Base-by-base conservation (phyloP, 306 rosid genomes). In the Quillaja saponaria region DNA sequence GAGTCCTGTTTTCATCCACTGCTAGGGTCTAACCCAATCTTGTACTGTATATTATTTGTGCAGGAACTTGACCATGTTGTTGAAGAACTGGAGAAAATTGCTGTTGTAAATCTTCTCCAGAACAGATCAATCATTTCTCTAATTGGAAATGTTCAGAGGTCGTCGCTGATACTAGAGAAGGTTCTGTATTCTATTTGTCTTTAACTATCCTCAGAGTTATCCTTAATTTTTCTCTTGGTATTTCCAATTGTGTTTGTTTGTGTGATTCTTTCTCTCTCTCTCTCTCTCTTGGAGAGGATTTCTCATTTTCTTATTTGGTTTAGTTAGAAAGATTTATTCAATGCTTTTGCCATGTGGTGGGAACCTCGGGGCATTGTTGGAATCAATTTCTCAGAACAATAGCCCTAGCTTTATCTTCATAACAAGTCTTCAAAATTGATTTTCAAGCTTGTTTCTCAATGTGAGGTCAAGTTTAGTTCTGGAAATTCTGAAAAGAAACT, bases 31-130 rank as follows among this genome's bases (percentile, higher is more conserved):
- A 34, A 47, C 63, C 17, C 73, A 37, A 38, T 61, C 58, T 61
- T 54, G 59, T 48, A 44, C 67, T 51, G 19, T 52, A 61, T 68
- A 61, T 73, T 63, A 51, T 45, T 64, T 51, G 71, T 49, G 49
- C 86, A 91, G 96, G 97, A 91, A 81, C 97, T 91, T 37, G 97
- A 91, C 74, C 82, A 78, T 75, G 96, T 91, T 37, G 95, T 85
- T 63, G 96, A 86, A 76, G 96, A 91, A 59, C 84, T 91, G 53
- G 92, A 88, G 85, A 91, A 91, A 73, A 88, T 91, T 77, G 91
- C 97, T 37, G 86, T 86, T 42, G 96, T 91, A 35, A 81, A 91
- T 66, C 97, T 91, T 67, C 90, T 91, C 53, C 95, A 91, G 74
- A 88, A 69, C 60, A 73, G 95, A 76, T 91, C 97, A 46, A 91